Percentiles rank a stretch among this genome's conserved stretches.
These are phyloP conservation scores for Citrus inodora DNA, from an alignment of 345 rosid genomes.

Conservation along the genomic window DNA sequence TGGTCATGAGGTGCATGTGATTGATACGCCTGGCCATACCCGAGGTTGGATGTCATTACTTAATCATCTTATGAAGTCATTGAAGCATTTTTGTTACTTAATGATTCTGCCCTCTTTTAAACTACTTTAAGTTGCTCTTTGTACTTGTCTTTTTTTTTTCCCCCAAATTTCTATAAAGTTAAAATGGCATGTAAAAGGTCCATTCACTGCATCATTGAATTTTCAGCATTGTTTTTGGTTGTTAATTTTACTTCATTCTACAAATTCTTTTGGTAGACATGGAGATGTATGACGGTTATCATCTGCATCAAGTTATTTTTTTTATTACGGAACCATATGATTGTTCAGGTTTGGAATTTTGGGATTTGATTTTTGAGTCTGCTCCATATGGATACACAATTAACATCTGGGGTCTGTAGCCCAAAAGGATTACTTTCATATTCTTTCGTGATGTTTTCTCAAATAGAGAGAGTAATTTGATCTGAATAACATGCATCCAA, in stretches of 20 bases:
- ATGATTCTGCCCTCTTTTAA: neutral
- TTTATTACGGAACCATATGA: neutral
- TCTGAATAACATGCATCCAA: no score
- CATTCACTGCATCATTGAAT: neutral
- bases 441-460: neutral
- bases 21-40: conserved; percentile 98
- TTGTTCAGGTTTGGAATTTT: neutral
- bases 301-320: neutral
- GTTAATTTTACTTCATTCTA: neutral
- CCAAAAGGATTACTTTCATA: neutral
- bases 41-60: conserved; percentile 51
- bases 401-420: neutral
- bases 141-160: neutral
- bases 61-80: conserved; percentile 5
- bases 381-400: neutral
- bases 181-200: no score
- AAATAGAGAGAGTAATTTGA: no score
- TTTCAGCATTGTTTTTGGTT: neutral
- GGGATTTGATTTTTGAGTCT: neutral
- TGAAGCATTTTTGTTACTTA: neutral
- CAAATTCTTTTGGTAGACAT: neutral
- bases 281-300: neutral
- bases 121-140: neutral
- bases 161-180: no score
- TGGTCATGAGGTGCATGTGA: conserved; percentile 81